These are phyloP conservation scores for Rhodotorula mucilaginosa DNA, from an alignment of 1,284 basidiomycete genomes.

Conservation along the genomic window DNA sequence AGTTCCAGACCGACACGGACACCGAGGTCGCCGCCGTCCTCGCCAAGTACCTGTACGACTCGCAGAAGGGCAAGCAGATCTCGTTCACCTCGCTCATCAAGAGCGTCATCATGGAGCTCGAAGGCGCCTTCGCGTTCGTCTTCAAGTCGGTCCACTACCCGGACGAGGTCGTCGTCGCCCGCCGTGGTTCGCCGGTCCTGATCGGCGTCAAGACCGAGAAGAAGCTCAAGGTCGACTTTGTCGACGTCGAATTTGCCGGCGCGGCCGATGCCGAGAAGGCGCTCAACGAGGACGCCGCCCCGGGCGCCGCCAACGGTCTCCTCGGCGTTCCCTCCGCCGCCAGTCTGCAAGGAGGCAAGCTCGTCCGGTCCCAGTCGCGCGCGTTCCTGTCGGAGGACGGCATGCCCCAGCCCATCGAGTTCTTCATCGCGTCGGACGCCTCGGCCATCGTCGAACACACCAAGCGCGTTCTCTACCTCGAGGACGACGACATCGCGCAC, in stretches of 20 bases:
- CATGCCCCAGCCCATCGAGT: slow-evolving; percentile 97
- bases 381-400: slow-evolving; percentile 95
- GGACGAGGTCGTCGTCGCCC: slow-evolving; percentile 90
- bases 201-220: slow-evolving; percentile 99
- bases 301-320: slow-evolving; percentile 51
- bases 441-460: slow-evolving; percentile 97
- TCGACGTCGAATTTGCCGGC: slow-evolving; percentile 91
- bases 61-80: slow-evolving; percentile 60
- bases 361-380: slow-evolving; percentile 91
- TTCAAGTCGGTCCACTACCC: slow-evolving; percentile 98
- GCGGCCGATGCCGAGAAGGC: slow-evolving; percentile 47
- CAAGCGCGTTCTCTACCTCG: slow-evolving; percentile 96
- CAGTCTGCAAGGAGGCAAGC: slow-evolving; percentile 59
- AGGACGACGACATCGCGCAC: slow-evolving; percentile 99
- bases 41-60: slow-evolving; percentile 95
- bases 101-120: slow-evolving; percentile 94
- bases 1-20: slow-evolving; percentile 94
- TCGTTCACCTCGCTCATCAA: slow-evolving; percentile 63
- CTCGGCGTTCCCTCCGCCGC: slow-evolving; percentile 67
- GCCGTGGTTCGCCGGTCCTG: slow-evolving; percentile 92
- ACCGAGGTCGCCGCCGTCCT: slow-evolving; percentile 97
- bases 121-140: slow-evolving; percentile 99
- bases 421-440: slow-evolving; percentile 98
- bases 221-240: slow-evolving; percentile 99
- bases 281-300: slow-evolving; percentile 11